Base-by-base conservation (phyloP, 345 rosid genomes). In the Citrus hindsii region DNA sequence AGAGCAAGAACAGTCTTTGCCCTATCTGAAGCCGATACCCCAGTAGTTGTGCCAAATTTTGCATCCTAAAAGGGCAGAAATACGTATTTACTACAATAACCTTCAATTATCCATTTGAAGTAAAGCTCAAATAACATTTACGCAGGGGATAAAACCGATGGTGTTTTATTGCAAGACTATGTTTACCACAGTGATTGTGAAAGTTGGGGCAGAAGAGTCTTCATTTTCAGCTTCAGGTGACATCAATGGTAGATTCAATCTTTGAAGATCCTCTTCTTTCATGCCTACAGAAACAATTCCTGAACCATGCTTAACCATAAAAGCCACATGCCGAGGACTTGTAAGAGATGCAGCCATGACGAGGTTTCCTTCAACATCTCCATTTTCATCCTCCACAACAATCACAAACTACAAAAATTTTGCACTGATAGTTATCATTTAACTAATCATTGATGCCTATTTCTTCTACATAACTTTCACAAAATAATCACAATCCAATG, bases 271-370 rank as follows among this genome's bases (percentile, higher is more conserved):
- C 30, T 89, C 91, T 72, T 88, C 90, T 77, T 84, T 88, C 95
- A 94, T 94, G 37, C 92, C 94, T 10, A 91, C 97, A 1, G 93
- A 91, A 58, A 92, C 89, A 77, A 94, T 92, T 27, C 98, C 97
- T 4, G 97, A 92, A 3, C 98, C 97, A 67, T 89, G 86, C 80
- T 80, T 89, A 63, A 92, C 62, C 88, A 91, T 75, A 73, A 92
- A 94, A 5, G 93, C 96, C n/a, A 91, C 76, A 10, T 87, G 82
- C 67, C 75, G 76, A 9, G 93, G 84, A 82, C 84, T 89, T 12
- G 90, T 77, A 62, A 84, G 86, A 82, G 86, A 71, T 24, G 97
- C 97, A 59, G 97, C 88, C 94, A 87, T 94, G 69, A 92, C 79
- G 35, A 94, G 82, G 89, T 90, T 90, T 76, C 98, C 97, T 90